Conservation (phyloP, 257 asterid species). For the Solanum stenotomum region DNA sequence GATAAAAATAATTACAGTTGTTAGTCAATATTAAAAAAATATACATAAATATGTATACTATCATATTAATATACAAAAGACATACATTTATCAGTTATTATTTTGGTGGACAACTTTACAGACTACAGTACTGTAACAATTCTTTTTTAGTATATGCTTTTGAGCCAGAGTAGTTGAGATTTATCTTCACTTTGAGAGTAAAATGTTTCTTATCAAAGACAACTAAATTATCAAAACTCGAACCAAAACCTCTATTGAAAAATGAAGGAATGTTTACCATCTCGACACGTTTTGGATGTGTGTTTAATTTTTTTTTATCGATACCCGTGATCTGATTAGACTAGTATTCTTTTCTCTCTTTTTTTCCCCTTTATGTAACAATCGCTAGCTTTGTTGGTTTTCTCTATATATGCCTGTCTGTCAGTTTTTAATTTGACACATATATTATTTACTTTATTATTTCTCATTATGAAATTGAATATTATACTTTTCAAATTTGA, state of each 20-base stretch:
- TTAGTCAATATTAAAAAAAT: not conserved
- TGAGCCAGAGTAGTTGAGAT: not conserved
- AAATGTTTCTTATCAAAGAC: not conserved
- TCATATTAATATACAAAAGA: not conserved
- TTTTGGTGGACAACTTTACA: not conserved
- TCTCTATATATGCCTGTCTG: not conserved
- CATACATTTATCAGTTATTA: not conserved
- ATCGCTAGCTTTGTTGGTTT: not conserved
- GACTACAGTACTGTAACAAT: not conserved
- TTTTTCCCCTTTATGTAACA: not conserved
- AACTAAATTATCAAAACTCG: not conserved
- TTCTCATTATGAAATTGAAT: not conserved
- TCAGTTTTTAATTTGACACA: not conserved
- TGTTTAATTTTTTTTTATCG: too few relatives aligned
- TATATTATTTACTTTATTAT: not conserved
- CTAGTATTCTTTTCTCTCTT: not conserved
- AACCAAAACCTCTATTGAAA: fast-evolving
- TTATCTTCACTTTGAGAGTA: not conserved
- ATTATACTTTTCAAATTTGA: not conserved
- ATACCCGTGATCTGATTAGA: not conserved
- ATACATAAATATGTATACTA: not conserved
- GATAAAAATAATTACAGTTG: not conserved
- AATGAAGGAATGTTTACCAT: not conserved
- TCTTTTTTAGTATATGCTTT: not conserved
- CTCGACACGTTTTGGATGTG: not conserved